These are phyloP conservation scores for Yamadazyma akitaensis DNA, from an alignment of 805 yeast species.

Conservation along the genomic window DNA sequence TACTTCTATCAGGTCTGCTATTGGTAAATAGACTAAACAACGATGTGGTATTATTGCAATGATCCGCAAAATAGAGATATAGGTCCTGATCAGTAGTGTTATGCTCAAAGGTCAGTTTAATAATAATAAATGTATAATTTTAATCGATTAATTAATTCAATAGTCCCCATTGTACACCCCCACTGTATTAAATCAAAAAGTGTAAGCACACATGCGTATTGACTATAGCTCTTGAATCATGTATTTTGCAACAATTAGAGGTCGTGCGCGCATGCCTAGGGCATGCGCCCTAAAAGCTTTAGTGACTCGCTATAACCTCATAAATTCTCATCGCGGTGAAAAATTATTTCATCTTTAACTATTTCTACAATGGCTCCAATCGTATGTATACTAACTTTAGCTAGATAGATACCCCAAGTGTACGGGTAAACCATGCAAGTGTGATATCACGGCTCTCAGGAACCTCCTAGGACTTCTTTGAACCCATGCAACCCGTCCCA, in stretches of 20 bases:
- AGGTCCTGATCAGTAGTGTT: no score
- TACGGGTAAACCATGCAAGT: constrained; percentile 23
- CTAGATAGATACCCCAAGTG: constrained; percentile 33
- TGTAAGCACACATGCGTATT: no score
- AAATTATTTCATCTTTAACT: constrained; percentile 6
- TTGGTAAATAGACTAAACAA: constrained; percentile 19
- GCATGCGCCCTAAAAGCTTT: neutral
- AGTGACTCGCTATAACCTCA: neutral
- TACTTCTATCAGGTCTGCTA: constrained; percentile 28
- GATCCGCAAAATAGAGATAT: neutral
- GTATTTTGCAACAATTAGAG: neutral
- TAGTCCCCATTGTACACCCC: no score
- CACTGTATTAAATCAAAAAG: no score
- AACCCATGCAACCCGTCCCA: constrained; percentile 34
- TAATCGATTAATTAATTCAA: no score
- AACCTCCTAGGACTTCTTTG: neutral
- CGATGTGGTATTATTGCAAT: no score
- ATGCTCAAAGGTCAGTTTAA: no score
- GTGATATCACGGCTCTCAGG: neutral
- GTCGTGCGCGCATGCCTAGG: neutral
- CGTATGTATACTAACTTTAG: constrained; percentile 54
- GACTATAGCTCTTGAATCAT: no score
- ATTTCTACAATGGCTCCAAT: constrained; percentile 78
- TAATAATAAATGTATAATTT: no score
- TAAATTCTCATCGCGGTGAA: constrained; percentile 3